Evolutionary conservation across 129 eudicot species (phyloP), one percentile per base, ranked within the genome.

Genomic region (Helichrysum umbraculigerum): DNA sequence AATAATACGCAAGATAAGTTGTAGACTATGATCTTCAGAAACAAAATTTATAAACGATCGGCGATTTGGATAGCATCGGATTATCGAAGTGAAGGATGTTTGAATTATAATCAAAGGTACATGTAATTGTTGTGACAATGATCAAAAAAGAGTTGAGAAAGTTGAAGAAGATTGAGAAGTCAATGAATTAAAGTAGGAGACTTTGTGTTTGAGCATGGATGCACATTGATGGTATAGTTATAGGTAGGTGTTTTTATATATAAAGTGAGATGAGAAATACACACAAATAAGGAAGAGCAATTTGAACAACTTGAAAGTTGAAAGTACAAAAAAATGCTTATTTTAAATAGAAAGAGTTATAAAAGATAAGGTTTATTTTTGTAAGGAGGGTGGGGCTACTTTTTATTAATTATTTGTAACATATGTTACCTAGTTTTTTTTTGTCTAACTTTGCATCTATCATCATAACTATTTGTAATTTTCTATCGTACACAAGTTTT

Each of bases 191-290:
- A 19, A 67, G 65, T 51, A 56, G 30, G 35, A 44, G 44, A n/a
- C 39, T 67, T 67, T 58, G 66, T 74, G 32, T 74, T 80, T 67
- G 42, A 62, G 42, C 75, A 42, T 51, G 71, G 37, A 80, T 74
- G 66, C 47, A 54, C 75, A 72, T 72, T 52, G 51, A 79, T 72
- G 66, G 39, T 73, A 51, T 65, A 28, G 39, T 42, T 76, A 47
- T 70, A 57, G 44, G 25, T 54, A 16, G 39, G 30, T 56, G 7
- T 19, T 12, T 47, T 6, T 50, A 75, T 20, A 34, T 33, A n/a
- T 54, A 42, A n/a, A n/a, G n/a, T 0, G 11, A 52, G 9, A 51
- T 47, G n/a, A 14, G 54, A 47, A 47, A 47, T 47, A 57, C 28
- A 20, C 29, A 21, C 29, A 19, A 39, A 12, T 42, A 15, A 25